Evolutionary conservation across 805 yeast genomes (phyloP), one percentile per base, ranked within the genome.

Genomic region (Ogataea angusta): DNA sequence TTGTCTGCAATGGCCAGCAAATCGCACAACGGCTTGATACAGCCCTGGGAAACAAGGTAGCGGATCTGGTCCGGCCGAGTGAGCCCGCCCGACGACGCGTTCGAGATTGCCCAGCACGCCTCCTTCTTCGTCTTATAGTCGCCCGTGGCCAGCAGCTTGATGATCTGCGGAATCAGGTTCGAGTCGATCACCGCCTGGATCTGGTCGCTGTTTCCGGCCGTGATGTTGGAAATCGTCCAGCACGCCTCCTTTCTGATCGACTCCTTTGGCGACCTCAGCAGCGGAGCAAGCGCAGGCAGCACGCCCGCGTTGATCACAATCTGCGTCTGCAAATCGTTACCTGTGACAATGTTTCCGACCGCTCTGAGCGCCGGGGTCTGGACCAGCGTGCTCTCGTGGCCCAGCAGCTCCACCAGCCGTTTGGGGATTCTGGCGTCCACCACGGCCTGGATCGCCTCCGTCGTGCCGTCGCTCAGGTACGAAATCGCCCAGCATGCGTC

Each of bases 401-500:
- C 80, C 57, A 93, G 74, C 57, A 93, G 74, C 67, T 93, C 97
- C 26, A 93, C 98, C 42, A 93, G 73, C 62, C 98, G 80, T 56
- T 85, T 82, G 46, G 98, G 98, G 51, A 93, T 89, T 62, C 97
- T 83, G 21, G 91, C 95, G 63, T 93, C 97, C 47, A 93, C 85
- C 38, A 93, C 98, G 6, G 96, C 95, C 71, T 91, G 96, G 56
- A 93, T 93, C 28, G 95, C 90, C 57, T 85, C 90, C 50, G 85
- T 72, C 23, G 95, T 79, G 23, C 99, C 99, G 65, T 93, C 99
- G 38, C 93, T 82, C 43, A 93, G 68, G 63, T 93, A 93, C 1
- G 96, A 87, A 40, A 93, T 89, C 10, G 98, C 97, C 99, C 99
- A 93, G 69, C 97, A 88, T 28, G 99, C 96, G 65, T 93, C 99